phyloP scores from a whole-genome alignment of 1,139 yeast species.

The Pichia sp. region DNA sequence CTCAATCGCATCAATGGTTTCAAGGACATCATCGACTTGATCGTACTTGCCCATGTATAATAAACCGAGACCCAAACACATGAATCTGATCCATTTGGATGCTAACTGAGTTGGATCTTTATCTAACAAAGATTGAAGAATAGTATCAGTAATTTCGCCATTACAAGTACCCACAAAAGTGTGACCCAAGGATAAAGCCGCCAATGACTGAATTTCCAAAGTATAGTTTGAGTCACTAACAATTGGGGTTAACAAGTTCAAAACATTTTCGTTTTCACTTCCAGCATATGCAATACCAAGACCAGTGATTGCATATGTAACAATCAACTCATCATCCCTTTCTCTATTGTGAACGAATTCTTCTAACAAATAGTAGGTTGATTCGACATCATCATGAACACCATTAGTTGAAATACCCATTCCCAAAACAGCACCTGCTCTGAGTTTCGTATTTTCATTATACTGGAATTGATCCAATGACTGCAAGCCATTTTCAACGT shows the following conservation, averaged over 20 bases:
- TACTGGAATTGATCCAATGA: conserved; percentile 84
- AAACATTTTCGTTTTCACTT: conserved; percentile 78
- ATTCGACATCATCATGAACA: conserved; percentile 94
- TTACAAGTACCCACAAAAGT: conserved; percentile 94
- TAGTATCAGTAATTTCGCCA: conserved; percentile 88
- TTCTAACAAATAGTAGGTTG: conserved; percentile 79
- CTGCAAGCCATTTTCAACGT: conserved; percentile 83
- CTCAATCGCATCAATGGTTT: conserved; percentile 90
- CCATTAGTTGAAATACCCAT: conserved; percentile 93
- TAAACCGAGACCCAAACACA: conserved; percentile 89
- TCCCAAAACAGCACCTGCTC: conserved; percentile 96
- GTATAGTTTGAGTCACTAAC: conserved; percentile 75
- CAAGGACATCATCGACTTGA: conserved; percentile 91
- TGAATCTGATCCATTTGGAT: conserved; percentile 82
- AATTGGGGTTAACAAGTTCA: conserved; percentile 74
- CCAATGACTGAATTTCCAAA: conserved; percentile 76
- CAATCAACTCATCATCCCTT: conserved; percentile 44
- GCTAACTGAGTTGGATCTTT: conserved; percentile 73
- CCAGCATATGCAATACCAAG: conserved; percentile 96
- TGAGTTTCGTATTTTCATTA: conserved; percentile 79
- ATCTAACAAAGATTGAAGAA: conserved; percentile 85
- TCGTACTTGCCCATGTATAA: conserved; percentile 93
- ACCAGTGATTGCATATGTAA: conserved; percentile 83
- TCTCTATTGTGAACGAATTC: conserved; percentile 58
- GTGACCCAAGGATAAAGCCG: conserved; percentile 91